Evolutionary conservation across 495 filamentous ascomycete genomes (phyloP), one percentile per base, ranked within the genome.

Genomic region (Aspergillus haitiensis): DNA sequence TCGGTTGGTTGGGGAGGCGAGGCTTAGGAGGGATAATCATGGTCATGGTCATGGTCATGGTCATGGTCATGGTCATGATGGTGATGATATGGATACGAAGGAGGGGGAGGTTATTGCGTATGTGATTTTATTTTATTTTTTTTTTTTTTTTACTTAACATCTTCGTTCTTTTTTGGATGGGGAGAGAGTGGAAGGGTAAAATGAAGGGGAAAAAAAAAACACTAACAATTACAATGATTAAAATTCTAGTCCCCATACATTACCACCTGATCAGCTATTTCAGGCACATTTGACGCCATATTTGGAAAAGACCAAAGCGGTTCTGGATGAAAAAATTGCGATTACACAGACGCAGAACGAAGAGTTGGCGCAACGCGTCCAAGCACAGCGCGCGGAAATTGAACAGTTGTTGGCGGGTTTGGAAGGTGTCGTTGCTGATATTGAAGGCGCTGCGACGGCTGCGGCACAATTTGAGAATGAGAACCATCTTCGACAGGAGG

Each of bases 351-450:
- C 74, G 1, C 77, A 87, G 63, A 96, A 96, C 70, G 78, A 76
- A 13, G 75, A 72, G 21, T 73, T 96, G 2, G 81, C 87, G 48
- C 76, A 78, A 52, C 81, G 80, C 18, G 78, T 95, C 3, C 76
- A 81, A 60, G 76, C 70, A 27, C 92, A 96, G 76, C 76, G 89
- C 37, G 72, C 77, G 44, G 90, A 96, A 70, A 90, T 96, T 57
- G 86, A 90, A 64, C 76, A 66, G 7, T 67, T 96, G 52, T 67
- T 94, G 37, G 75, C 66, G 5, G 76, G 80, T 10, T 76, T 94
- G 27, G 91, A 92, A 69, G 75, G 73, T 27, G 81, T 87, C 31
- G 79, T 93, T 46, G 72, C 76, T 21, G 91, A 94, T 73, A 67
- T 95, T 60, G 87, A 89, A 64, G 84, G 78, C 10, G 85, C 86